Percentiles rank a stretch among this genome's conserved stretches.
Conservation (phyloP, 208 protist genomes). For the Trypanosoma vivax region DNA sequence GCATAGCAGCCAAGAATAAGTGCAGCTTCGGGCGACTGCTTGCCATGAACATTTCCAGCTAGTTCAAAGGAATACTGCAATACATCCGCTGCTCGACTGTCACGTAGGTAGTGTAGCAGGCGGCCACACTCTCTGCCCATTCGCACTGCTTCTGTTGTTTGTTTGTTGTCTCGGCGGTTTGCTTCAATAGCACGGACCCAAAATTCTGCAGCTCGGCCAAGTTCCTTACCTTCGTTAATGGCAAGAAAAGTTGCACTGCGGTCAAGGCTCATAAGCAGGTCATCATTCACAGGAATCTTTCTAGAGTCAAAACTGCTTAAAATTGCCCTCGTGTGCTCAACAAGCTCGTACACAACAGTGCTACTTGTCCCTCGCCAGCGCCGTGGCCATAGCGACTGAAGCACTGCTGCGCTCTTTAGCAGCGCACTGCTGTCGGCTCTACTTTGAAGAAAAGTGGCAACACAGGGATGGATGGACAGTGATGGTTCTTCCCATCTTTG, state of each 20-base stretch:
- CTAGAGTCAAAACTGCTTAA: slow-evolving; percentile 15
- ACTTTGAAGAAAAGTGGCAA: slow-evolving; percentile 34
- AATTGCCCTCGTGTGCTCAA: slow-evolving; percentile 66
- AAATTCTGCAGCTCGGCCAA: slow-evolving; percentile 55
- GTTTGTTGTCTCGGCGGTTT: background rate
- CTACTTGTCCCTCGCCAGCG: slow-evolving; percentile 62
- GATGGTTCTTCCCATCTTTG: slow-evolving; percentile 61
- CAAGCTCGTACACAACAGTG: slow-evolving; percentile 46
- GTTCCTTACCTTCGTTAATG: slow-evolving; percentile 46
- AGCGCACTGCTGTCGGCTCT: slow-evolving; percentile 7
- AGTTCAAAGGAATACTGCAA: slow-evolving; percentile 39
- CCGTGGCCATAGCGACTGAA: slow-evolving; percentile 64
- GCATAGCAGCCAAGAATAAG: slow-evolving; percentile 70
- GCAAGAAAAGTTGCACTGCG: slow-evolving; percentile 64
- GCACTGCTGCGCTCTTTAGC: slow-evolving; percentile 17
- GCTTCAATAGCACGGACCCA: slow-evolving; percentile 35
- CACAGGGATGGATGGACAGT: slow-evolving; percentile 51
- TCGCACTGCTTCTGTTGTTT: slow-evolving; percentile 36
- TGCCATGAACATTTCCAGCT: slow-evolving; percentile 35
- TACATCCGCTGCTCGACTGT: slow-evolving; percentile 38
- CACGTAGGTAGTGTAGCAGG: slow-evolving; percentile 66
- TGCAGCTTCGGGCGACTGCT: slow-evolving; percentile 43
- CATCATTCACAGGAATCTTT: slow-evolving; percentile 21
- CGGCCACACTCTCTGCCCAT: slow-evolving; percentile 65
- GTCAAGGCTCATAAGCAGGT: slow-evolving; percentile 48